A percentile compares a stretch with the other conserved stretches of the same genome.
These are phyloP conservation scores for Knufia fluminis DNA, from an alignment of 2,329 filamentous ascomycete species.

Conservation along the genomic window DNA sequence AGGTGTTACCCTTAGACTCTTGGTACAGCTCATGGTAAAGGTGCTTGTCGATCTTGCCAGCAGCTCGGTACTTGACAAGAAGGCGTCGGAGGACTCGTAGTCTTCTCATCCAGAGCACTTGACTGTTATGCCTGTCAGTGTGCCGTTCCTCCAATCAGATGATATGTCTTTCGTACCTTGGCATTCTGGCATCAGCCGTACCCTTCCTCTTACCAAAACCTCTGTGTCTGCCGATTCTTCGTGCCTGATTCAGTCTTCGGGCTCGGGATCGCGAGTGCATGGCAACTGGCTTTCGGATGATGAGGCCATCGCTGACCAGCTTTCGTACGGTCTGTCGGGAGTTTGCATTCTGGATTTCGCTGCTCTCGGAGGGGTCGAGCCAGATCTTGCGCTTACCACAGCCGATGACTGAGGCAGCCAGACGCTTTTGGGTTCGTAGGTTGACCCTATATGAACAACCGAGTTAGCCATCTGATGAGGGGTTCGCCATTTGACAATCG, in stretches of 20 bases:
- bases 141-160: slow-evolving; percentile 12
- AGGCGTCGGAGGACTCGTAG: slow-evolving; percentile 98
- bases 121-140: slow-evolving; percentile 48
- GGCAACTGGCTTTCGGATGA: slow-evolving; percentile 99
- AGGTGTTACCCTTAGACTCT: slow-evolving; percentile 99
- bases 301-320: slow-evolving; percentile 98
- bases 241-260: slow-evolving; percentile 86
- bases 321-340: slow-evolving; percentile 99
- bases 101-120: slow-evolving; percentile 99
- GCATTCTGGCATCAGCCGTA: slow-evolving; percentile 99
- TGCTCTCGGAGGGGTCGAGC: slow-evolving; percentile 99
- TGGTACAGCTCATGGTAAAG: slow-evolving; percentile 99
- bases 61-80: slow-evolving; percentile 98
- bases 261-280: slow-evolving; percentile 98
- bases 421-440: slow-evolving; percentile 99
- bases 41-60: slow-evolving; percentile 99
- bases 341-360: slow-evolving; percentile 99
- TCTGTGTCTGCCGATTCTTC: slow-evolving; percentile 93
- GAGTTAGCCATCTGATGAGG: slow-evolving; percentile 4
- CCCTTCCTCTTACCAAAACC: slow-evolving; percentile 99
- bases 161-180: slow-evolving; percentile 58
- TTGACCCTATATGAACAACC: slow-evolving; percentile 67
- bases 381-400: slow-evolving; percentile 99
- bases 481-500: neutral
- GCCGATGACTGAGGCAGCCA: slow-evolving; percentile 96